phyloP scores from a whole-genome alignment of 495 filamentous ascomycete genomes.

The Zalerion maritima region DNA sequence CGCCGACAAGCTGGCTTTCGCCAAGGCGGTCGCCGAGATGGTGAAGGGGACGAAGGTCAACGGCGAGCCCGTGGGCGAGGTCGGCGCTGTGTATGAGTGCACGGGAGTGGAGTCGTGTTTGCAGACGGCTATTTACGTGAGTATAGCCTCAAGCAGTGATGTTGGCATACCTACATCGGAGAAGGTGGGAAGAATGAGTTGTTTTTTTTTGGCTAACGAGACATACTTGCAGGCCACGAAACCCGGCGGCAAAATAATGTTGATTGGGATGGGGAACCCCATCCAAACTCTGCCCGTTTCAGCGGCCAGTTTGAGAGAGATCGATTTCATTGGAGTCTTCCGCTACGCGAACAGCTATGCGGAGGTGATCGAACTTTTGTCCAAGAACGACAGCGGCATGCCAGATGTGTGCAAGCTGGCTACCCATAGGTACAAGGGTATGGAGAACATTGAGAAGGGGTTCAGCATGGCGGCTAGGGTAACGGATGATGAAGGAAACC shows the following conservation, averaged over 20 bases:
- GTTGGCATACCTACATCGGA: too few species aligned
- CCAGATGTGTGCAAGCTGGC: conserved; percentile 48
- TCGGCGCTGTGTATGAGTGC: conserved; percentile 79
- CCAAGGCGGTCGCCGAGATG: conserved; percentile 42
- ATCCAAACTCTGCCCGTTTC: conserved; percentile 77
- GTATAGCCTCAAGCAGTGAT: conserved; percentile 6
- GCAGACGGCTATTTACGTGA: conserved; percentile 74
- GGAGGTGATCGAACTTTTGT: conserved; percentile 56
- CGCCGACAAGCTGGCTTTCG: conserved; percentile 44
- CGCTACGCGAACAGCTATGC: conserved; percentile 79
- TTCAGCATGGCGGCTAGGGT: conserved; percentile 38
- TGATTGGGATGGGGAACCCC: conserved; percentile 91
- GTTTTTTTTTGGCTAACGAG: conserved; percentile 4
- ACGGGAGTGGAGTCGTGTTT: conserved; percentile 79
- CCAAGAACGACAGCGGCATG: conserved; percentile 38
- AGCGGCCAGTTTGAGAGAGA: conserved; percentile 74
- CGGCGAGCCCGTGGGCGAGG: conserved; percentile 35
- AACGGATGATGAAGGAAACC: conserved; percentile 34
- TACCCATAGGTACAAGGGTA: conserved; percentile 47
- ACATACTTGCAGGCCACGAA: conserved; percentile 40
- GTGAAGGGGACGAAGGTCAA: conserved; percentile 25
- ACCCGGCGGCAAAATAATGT: conserved; percentile 66
- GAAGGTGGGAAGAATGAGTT: neutral
- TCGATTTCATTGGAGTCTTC: conserved; percentile 85
- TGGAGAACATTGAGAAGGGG: conserved; percentile 28